These are phyloP conservation scores for Aspergillus amoenus DNA, from an alignment of 2,329 filamentous ascomycete genomes.

Conservation along the genomic window DNA sequence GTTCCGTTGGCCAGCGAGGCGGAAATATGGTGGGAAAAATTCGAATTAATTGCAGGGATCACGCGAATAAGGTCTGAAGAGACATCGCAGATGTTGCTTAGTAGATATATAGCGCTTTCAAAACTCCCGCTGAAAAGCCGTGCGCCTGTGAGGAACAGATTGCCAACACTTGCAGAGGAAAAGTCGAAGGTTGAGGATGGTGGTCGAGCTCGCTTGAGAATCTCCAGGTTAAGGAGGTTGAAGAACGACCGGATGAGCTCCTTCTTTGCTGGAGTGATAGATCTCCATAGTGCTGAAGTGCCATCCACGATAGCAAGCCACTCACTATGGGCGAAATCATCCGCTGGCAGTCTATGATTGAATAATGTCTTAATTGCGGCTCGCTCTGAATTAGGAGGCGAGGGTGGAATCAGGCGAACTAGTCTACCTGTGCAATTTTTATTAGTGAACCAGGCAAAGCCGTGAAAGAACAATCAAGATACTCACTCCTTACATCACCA, in stretches of 20 bases:
- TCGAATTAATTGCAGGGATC: constrained; percentile 88
- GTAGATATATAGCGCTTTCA: constrained; percentile 86
- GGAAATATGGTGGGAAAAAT: constrained; percentile 92
- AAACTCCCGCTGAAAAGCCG: constrained; percentile 90
- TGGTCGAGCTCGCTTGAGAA: constrained; percentile 70
- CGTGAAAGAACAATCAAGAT: neutral
- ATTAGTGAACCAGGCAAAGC: constrained; percentile 8
- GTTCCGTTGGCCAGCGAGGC: constrained; percentile 75
- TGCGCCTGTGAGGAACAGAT: constrained; percentile 79
- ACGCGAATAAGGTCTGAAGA: constrained; percentile 70
- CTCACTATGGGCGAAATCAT: constrained; percentile 66
- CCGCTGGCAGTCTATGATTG: constrained; percentile 75
- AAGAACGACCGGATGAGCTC: constrained; percentile 76
- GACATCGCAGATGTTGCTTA: constrained; percentile 83
- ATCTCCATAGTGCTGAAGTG: constrained; percentile 71
- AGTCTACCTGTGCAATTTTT: constrained; percentile 63
- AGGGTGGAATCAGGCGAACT: constrained; percentile 81
- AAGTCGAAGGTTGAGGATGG: constrained; percentile 74
- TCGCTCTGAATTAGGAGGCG: constrained; percentile 60
- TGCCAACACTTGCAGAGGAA: constrained; percentile 72
- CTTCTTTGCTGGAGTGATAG: constrained; percentile 68
- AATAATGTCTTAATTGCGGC: constrained; percentile 78
- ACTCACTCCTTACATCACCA: constrained; percentile 71
- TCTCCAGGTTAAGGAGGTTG: constrained; percentile 74
- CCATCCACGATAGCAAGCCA: constrained; percentile 90